Percentiles rank a stretch among this genome's conserved stretches.
phyloP scores from a whole-genome alignment of 1,139 yeast species.

The Taphrina communis region DNA sequence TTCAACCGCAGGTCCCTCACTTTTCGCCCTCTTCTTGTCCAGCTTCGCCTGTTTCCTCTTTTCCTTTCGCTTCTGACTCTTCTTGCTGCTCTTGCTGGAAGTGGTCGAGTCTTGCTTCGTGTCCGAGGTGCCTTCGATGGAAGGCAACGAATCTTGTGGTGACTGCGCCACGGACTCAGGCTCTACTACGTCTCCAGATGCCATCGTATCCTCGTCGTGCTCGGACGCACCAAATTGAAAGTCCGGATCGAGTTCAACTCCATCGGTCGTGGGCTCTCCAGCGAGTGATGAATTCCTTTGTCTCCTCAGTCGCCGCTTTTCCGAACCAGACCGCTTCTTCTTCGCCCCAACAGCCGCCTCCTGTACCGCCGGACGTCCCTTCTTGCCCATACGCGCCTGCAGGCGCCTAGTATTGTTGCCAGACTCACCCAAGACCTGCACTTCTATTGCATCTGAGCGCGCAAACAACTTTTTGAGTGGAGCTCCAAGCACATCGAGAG shows the following conservation, averaged over 20 bases:
- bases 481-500: background rate
- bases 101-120: constrained; percentile 2
- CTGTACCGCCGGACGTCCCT: background rate
- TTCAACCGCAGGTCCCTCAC: constrained; percentile 54
- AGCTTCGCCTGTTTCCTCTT: constrained; percentile 9
- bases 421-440: background rate
- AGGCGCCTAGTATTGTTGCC: background rate
- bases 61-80: constrained; percentile 13
- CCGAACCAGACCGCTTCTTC: constrained; percentile 13
- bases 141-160: background rate
- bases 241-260: constrained; percentile 15
- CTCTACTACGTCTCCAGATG: background rate
- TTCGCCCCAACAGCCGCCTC: background rate
- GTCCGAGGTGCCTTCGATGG: background rate
- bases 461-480: constrained; percentile 12
- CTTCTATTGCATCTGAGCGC: background rate
- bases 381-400: constrained; percentile 16
- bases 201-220: background rate
- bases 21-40: constrained; percentile 16
- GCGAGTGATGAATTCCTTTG: background rate
- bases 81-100: constrained; percentile 1
- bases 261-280: background rate
- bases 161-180: background rate
- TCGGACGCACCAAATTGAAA: constrained; percentile 18
- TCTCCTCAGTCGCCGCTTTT: constrained; percentile 9